Evolutionary conservation across 2,329 filamentous ascomycete species (phyloP).

Genomic region (Fusarium sp.): DNA sequence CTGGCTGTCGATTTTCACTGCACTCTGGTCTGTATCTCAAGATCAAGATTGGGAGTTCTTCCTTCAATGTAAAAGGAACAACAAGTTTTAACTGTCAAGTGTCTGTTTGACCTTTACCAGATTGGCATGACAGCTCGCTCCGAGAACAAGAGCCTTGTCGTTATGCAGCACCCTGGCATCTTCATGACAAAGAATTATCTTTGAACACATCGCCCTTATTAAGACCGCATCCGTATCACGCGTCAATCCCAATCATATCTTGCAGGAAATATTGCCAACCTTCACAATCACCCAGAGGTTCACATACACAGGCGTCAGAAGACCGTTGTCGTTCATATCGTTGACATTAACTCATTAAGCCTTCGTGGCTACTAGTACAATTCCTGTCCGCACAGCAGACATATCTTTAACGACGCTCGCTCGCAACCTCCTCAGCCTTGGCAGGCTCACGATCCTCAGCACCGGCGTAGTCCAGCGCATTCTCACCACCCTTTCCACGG

Average conservation of each 20-base stretch:
- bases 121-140: background rate
- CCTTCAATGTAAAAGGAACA: background rate
- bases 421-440: conserved; percentile 40
- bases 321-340: conserved; percentile 1
- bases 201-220: background rate
- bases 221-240: background rate
- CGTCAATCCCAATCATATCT: background rate
- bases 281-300: background rate
- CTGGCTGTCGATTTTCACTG: background rate
- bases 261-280: background rate
- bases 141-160: background rate
- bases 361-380: conserved; percentile 21
- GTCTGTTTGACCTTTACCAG: background rate
- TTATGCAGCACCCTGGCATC: background rate
- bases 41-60: background rate
- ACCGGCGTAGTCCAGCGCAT: conserved; percentile 30
- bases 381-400: background rate
- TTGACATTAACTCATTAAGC: conserved; percentile 33
- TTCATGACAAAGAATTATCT: background rate
- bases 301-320: background rate
- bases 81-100: background rate
- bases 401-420: conserved; percentile 31
- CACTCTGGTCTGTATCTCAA: background rate
- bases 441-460: conserved; percentile 39
- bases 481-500: conserved; percentile 29